A percentile compares a stretch with the other conserved stretches of the same genome.
Conservation (phyloP, 495 filamentous ascomycete genomes). For the Aspergillus incahuasiensis region DNA sequence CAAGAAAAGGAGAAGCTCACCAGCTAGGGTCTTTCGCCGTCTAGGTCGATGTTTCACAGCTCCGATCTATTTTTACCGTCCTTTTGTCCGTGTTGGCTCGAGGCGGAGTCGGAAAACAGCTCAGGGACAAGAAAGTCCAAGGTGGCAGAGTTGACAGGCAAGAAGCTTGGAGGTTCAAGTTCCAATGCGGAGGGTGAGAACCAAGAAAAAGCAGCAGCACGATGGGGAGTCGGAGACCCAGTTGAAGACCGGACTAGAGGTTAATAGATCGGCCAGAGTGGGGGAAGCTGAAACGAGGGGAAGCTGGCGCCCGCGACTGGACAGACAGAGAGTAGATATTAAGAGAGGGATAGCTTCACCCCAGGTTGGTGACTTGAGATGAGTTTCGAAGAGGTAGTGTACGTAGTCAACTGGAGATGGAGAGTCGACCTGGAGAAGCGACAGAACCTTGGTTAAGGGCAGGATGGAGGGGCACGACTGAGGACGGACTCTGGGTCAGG, state of each 20-base stretch:
- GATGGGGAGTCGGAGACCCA: neutral
- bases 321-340: neutral
- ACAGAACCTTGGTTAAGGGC: slow-evolving; percentile 13
- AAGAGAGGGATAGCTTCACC: neutral
- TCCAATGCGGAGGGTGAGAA: slow-evolving; percentile 13
- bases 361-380: neutral
- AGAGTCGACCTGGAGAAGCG: neutral
- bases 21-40: neutral
- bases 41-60: slow-evolving; percentile 16
- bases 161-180: neutral
- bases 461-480: neutral
- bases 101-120: neutral
- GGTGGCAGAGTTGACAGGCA: slow-evolving; percentile 1
- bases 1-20: slow-evolving; percentile 11
- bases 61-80: slow-evolving; percentile 17
- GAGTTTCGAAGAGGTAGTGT: neutral
- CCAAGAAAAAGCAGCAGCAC: slow-evolving; percentile 8
- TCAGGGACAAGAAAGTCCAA: neutral
- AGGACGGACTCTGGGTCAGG: slow-evolving; percentile 2
- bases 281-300: slow-evolving; percentile 12
- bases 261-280: slow-evolving; percentile 14
- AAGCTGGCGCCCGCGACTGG: neutral
- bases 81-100: slow-evolving; percentile 3
- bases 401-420: neutral
- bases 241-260: slow-evolving; percentile 3